Conservation (phyloP, 1,284 basidiomycete species). For the Ganoderma sp. region DNA sequence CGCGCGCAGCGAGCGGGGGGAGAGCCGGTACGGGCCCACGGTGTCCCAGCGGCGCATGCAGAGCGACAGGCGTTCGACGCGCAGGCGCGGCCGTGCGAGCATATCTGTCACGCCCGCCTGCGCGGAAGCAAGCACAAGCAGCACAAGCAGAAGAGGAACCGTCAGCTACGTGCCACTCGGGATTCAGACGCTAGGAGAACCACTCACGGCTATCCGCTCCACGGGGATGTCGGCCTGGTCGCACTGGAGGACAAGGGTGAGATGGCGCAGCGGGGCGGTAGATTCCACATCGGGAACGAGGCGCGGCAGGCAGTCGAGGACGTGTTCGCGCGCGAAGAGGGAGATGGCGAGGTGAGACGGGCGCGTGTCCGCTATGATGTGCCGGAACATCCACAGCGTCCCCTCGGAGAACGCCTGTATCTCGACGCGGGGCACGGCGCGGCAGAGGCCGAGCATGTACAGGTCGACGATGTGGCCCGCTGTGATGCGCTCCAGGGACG, state of each 20-base stretch:
- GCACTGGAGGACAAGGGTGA: constrained; percentile 15
- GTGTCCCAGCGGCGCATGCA: constrained; percentile 18
- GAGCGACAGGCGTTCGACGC: constrained; percentile 15
- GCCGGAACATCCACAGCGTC: constrained; percentile 23
- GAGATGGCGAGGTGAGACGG: constrained; percentile 17
- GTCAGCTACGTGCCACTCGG: neutral
- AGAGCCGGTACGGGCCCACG: constrained; percentile 20
- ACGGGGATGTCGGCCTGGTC: constrained; percentile 14
- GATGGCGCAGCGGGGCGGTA: neutral
- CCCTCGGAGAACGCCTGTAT: constrained; percentile 21
- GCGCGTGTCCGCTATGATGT: constrained; percentile 17
- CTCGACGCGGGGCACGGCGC: constrained; percentile 15
- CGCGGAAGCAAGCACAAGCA: too few species aligned
- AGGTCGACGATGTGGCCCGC: constrained; percentile 24
- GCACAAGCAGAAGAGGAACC: too few species aligned
- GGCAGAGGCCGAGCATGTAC: constrained; percentile 23
- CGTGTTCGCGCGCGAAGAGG: constrained; percentile 16
- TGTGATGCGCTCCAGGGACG: constrained; percentile 7
- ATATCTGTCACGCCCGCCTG: constrained; percentile 17
- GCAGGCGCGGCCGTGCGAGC: constrained; percentile 18
- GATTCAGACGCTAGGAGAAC: neutral
- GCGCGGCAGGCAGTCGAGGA: constrained; percentile 17
- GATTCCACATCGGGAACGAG: constrained; percentile 3
- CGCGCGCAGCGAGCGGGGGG: constrained; percentile 6
- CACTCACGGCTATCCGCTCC: constrained; percentile 20